A percentile compares a stretch with the other conserved stretches of the same genome.
Evolutionary conservation across 441 rosid genomes (phyloP).

Genomic region (Gossypium laxum): DNA sequence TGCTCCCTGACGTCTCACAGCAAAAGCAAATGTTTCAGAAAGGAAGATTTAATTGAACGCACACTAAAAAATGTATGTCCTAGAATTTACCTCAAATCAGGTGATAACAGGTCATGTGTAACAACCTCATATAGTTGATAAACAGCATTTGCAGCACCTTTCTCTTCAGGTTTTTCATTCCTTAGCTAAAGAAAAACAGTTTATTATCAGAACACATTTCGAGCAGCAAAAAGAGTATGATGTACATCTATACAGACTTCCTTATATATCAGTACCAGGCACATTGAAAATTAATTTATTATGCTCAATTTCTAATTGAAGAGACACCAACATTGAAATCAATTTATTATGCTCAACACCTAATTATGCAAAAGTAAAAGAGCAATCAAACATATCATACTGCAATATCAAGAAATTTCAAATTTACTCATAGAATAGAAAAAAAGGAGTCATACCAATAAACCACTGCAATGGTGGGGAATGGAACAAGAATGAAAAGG

Average conservation of each 20-base stretch:
- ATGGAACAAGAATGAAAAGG: background rate
- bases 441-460: background rate
- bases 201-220: background rate
- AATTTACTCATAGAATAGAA: background rate
- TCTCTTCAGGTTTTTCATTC: conserved; percentile 60
- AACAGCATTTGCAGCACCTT: conserved; percentile 87
- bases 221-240: background rate
- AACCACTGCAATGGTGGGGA: background rate
- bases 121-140: conserved; percentile 76
- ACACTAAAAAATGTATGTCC: background rate
- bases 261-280: background rate
- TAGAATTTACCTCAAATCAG: conserved; percentile 61
- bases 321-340: background rate
- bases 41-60: background rate
- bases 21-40: conserved; percentile 11
- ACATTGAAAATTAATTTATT: background rate
- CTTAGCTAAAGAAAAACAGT: conserved; percentile 43
- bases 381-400: background rate
- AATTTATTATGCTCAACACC: background rate
- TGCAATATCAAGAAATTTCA: background rate
- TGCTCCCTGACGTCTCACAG: conserved; percentile 55
- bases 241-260: background rate
- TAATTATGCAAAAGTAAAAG: background rate
- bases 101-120: conserved; percentile 72
- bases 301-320: background rate